Evolutionary conservation across 1,284 basidiomycete species (phyloP), one percentile per base, ranked within the genome.

Genomic region (Ganoderma lingzhi): DNA sequence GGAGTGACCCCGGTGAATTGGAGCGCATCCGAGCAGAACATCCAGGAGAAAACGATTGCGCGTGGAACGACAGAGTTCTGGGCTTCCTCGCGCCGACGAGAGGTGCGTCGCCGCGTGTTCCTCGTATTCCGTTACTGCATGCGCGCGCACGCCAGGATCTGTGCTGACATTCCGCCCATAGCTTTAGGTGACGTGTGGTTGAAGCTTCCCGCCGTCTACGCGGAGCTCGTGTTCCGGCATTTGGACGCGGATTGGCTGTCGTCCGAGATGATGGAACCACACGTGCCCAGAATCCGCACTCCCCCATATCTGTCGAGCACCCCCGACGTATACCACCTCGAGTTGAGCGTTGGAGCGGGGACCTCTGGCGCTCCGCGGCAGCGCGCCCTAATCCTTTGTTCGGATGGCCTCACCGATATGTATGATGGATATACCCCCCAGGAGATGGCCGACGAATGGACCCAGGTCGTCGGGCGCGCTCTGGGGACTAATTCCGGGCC

Each of bases 61-160:
- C 89, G 44, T 66, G 82, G 55, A 81, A 89, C 64, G 79, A 86
- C 70, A 84, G 90, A 71, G 85, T 92, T 58, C 78, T 92, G 23
- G 90, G 90, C 28, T 89, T 86, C 70, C 83, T 92, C 55, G 88
- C 87, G 53, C 89, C 90, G 53, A 92, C 90, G 60, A 82, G 90
- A 82, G 88, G 90, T 89, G 76, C 71, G 81, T 71, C 64, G 59
- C 67, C 63, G 64, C 69, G 61, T 55, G 51, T 62, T 66, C 23
- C n/a, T 51, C 48, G 23, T 28, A 28, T 58, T 35, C 41, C 45
- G 53, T 63, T 32, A 32, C 35, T 44, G 28, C 55, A 62, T 65
- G 51, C 58, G 62, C 62, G 12, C n/a, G 19, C 48, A 15, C 32
- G 32, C 32, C n/a, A 10, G 12, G 42, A 14, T 3, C 28, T 51